Conservation (phyloP, 352 stramenopile genomes). For the Phytophthora melonis region DNA sequence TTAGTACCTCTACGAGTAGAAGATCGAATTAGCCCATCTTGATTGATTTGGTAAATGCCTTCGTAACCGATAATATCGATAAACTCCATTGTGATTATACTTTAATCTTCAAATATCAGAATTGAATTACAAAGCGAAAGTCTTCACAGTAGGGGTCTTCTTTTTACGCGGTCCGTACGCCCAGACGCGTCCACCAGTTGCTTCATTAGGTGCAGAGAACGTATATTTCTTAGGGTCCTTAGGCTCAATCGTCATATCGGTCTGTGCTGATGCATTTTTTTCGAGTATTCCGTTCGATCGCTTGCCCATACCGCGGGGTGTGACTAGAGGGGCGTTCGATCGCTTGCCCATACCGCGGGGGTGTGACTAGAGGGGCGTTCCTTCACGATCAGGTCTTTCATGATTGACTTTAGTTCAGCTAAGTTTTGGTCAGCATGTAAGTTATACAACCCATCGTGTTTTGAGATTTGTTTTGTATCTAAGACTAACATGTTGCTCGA, state of each 20-base stretch:
- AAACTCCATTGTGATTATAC: no score
- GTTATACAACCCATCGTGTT: slow-evolving; percentile 2
- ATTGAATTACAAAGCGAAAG: slow-evolving; percentile 1
- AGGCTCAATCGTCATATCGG: no score
- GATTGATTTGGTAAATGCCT: no score
- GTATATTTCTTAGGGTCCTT: no score
- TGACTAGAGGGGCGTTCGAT: background rate
- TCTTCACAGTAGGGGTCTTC: no score
- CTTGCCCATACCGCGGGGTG: background rate
- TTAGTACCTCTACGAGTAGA: no score
- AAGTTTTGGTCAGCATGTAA: slow-evolving; percentile 12
- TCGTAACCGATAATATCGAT: no score
- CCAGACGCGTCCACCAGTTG: background rate
- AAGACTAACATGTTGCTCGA: background rate
- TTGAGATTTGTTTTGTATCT: background rate
- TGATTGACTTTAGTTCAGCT: slow-evolving; percentile 20
- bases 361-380: slow-evolving; percentile 2
- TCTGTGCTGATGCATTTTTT: slow-evolving; percentile 5
- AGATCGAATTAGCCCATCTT: no score
- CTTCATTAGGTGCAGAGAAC: no score
- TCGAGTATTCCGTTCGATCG: background rate
- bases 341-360: background rate
- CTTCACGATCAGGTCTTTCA: slow-evolving; percentile 10
- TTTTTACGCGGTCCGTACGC: background rate
- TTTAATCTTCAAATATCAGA: no score